Base-by-base conservation (phyloP, 441 rosid genomes). In the Lepidium campestre region DNA sequence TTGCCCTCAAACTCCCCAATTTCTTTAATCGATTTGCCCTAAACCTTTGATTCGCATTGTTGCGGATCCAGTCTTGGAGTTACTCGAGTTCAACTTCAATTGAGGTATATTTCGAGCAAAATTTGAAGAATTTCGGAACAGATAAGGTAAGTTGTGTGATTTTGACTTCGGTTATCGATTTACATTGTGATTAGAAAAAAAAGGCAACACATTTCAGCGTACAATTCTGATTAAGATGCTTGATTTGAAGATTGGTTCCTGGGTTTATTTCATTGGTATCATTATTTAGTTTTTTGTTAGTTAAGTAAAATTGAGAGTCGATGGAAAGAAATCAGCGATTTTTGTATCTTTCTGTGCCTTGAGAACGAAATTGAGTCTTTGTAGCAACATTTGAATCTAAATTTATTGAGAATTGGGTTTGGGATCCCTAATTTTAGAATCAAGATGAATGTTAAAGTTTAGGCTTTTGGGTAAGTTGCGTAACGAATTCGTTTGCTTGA, bases 151-250 rank as follows among this genome's bases (percentile, higher is more conserved):
- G 37, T 10, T 57, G n/a, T 49, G 25, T 65, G 49, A 57, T 57
- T 65, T 62, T 53, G 61, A 65, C 65, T 71, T 64, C 2, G 10
- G 31, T 37, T 57, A 11, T 64, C 23, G 70, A 29, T 48, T 58
- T 57, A 39, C 60, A 64, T 70, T 64, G 53, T 48, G 7, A 27
- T 29, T 29, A 40, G 12, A 68, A 7, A 34, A 20, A 32, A 18
- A 46, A 0, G 54, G 36, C 66, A 22, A 22, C 42, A 17, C 54
- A 40, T 48, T 40, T 41, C 12, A 49, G 42, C 55, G 7, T 53
- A 46, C 15, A 17, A 15, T 42, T 49, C 4, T 68, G 19, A 6
- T 54, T 29, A 29, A 13, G 36, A 5, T 55, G 52, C 44, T 48
- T 59, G 0, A 36, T 9, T 49, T 45, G 15, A 44, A 54, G 68